Evolutionary conservation across 768 basidiomycete genomes (phyloP).

Genomic region (Podaxis rugospora): DNA sequence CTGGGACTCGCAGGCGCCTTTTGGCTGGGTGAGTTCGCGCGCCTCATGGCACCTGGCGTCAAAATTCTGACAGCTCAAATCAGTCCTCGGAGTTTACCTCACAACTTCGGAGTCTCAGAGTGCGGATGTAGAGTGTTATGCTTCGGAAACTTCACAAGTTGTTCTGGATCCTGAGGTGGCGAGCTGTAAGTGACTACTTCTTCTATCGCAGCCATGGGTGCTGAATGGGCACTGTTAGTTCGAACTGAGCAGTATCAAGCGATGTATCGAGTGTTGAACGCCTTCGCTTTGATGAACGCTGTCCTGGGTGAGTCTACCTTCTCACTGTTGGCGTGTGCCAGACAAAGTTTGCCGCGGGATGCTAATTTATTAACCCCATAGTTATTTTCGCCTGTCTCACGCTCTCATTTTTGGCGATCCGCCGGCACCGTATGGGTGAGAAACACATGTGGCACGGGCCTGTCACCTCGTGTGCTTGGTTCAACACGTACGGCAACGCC

Average conservation of each 20-base stretch:
- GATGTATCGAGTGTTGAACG: constrained; percentile 81
- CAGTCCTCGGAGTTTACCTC: constrained; percentile 73
- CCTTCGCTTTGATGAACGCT: constrained; percentile 77
- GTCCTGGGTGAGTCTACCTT: constrained; percentile 48
- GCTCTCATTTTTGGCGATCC: constrained; percentile 35
- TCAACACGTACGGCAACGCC: constrained; percentile 44
- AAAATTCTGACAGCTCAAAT: constrained; percentile 14
- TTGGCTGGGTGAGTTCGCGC: constrained; percentile 62
- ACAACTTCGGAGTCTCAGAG: constrained; percentile 71
- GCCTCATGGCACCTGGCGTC: not conserved
- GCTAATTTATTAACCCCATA: constrained; percentile 15
- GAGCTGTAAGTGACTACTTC: constrained; percentile 49
- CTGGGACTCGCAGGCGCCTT: constrained; percentile 69
- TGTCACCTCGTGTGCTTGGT: constrained; percentile 72
- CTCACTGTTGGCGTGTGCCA: not conserved
- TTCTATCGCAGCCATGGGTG: not conserved
- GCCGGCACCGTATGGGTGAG: constrained; percentile 41
- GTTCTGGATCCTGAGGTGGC: constrained; percentile 53
- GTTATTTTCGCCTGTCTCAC: constrained; percentile 34
- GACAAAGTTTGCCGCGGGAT: not conserved
- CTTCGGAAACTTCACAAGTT: constrained; percentile 42
- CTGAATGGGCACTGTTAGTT: constrained; percentile 39
- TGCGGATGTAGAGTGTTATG: constrained; percentile 81
- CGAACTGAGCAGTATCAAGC: constrained; percentile 84
- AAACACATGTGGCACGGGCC: constrained; percentile 65